Evolutionary conservation across 352 stramenopile genomes (phyloP).

Genomic region (Pythium myriotylum): DNA sequence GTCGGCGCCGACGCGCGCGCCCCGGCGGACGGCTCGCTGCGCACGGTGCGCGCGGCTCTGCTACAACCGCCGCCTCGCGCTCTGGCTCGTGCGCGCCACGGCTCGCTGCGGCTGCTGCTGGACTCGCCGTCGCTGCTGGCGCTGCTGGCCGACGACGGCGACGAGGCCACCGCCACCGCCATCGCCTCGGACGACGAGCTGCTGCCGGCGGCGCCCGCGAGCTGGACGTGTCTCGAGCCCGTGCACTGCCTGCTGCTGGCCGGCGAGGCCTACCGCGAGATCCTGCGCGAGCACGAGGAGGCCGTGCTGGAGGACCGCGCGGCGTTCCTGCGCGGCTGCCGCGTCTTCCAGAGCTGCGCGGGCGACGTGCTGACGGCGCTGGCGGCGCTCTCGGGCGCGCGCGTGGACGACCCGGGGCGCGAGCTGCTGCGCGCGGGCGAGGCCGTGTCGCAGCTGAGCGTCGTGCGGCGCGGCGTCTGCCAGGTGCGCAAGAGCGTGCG

Average conservation of each 20-base stretch:
- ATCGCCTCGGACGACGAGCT: conserved; percentile 19
- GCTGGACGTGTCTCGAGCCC: conserved; percentile 54
- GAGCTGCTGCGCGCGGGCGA: conserved; percentile 58
- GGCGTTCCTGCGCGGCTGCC: conserved; percentile 57
- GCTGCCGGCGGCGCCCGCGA: conserved; percentile 39
- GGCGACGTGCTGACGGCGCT: conserved; percentile 54
- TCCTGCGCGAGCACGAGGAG: conserved; percentile 53
- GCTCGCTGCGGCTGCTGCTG: conserved; percentile 18
- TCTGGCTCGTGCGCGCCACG: neutral
- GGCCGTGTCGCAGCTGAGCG: conserved; percentile 60
- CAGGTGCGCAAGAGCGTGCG: conserved; percentile 65
- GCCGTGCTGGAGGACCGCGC: conserved; percentile 48
- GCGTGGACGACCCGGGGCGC: conserved; percentile 56
- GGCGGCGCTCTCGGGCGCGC: conserved; percentile 46
- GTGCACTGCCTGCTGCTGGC: conserved; percentile 59
- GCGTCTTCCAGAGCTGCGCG: conserved; percentile 62
- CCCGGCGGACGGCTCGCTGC: conserved; percentile 43
- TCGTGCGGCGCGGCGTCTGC: conserved; percentile 73
- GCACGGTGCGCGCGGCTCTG: conserved; percentile 20
- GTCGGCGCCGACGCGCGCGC: conserved; percentile 52
- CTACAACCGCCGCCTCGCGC: no score
- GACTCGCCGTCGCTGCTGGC: conserved; percentile 11
- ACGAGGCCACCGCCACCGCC: no score
- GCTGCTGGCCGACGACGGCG: conserved; percentile 15
- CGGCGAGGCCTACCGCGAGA: conserved; percentile 46